phyloP scores from a whole-genome alignment of 345 rosid genomes.

The Citrus cavaleriei region DNA sequence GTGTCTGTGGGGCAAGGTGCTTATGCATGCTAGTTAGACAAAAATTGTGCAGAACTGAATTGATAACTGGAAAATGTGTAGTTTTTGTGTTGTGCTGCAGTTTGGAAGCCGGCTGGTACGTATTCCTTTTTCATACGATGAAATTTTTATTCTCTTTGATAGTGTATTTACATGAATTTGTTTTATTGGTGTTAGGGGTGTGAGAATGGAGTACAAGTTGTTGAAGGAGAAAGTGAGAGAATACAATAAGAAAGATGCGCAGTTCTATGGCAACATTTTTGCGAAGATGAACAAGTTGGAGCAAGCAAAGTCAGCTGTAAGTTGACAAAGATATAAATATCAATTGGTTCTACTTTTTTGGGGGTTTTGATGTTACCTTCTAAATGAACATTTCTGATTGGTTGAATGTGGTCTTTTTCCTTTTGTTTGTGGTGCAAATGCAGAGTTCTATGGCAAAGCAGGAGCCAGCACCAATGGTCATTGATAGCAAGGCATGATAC shows the following conservation, averaged over 20 bases:
- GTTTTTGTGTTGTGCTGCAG: neutral
- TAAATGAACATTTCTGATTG: no score
- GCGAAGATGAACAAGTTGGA: conserved; percentile 55
- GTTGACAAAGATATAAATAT: neutral
- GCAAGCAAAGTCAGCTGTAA: conserved; percentile 1
- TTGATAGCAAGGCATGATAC: neutral
- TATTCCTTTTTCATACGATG: neutral
- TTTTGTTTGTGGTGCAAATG: neutral
- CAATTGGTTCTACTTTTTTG: neutral
- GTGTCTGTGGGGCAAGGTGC: no score
- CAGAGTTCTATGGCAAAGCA: neutral
- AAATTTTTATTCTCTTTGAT: neutral
- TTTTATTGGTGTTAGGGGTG: conserved; percentile 52
- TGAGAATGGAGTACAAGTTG: conserved; percentile 65
- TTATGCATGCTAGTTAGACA: no score
- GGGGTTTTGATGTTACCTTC: no score
- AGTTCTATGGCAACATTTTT: conserved; percentile 71
- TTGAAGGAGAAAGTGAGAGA: conserved; percentile 82
- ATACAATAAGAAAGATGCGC: conserved; percentile 75
- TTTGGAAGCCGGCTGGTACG: neutral
- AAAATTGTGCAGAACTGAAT: neutral
- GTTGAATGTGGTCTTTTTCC: neutral
- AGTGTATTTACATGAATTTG: neutral
- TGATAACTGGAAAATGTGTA: neutral
- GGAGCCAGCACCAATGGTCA: neutral